phyloP scores from a whole-genome alignment of 352 stramenopile species.

The Bremia lactucae region DNA sequence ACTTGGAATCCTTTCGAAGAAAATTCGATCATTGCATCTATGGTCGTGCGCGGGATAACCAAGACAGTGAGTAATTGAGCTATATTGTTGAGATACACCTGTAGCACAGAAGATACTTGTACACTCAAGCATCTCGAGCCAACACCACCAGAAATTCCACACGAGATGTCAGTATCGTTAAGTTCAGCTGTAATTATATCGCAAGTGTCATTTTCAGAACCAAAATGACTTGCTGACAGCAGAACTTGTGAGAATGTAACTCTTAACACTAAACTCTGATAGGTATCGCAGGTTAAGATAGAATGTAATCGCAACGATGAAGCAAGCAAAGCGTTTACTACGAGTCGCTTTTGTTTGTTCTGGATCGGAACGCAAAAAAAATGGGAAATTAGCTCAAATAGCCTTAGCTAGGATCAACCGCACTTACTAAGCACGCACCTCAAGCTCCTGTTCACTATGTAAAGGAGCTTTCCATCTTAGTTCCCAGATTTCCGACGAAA shows the following conservation, averaged over 20 bases:
- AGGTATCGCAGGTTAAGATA: constrained; percentile 24
- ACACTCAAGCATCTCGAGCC: constrained; percentile 18
- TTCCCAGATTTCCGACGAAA: constrained; percentile 67
- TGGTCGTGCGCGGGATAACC: constrained; percentile 38
- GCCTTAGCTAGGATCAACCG: not conserved
- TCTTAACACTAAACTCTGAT: constrained; percentile 27
- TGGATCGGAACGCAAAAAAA: constrained; percentile 9
- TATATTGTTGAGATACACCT: constrained; percentile 65
- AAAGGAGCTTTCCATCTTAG: constrained; percentile 61
- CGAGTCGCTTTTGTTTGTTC: constrained; percentile 52
- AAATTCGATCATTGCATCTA: constrained; percentile 33
- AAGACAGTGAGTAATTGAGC: constrained; percentile 58
- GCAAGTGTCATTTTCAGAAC: constrained; percentile 29
- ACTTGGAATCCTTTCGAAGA: constrained; percentile 24
- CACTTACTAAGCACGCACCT: constrained; percentile 22
- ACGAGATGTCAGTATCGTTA: constrained; percentile 28
- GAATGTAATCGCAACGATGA: constrained; percentile 59
- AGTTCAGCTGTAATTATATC: constrained; percentile 51
- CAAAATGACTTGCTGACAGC: constrained; percentile 33
- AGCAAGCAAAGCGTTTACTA: constrained; percentile 56
- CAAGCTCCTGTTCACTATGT: constrained; percentile 37
- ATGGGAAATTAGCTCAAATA: not conserved
- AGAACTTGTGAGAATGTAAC: constrained; percentile 24
- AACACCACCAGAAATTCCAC: constrained; percentile 16
- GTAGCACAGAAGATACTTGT: constrained; percentile 29